Evolutionary conservation across 257 asterid genomes (phyloP).

Genomic region (Capsicum baccatum): DNA sequence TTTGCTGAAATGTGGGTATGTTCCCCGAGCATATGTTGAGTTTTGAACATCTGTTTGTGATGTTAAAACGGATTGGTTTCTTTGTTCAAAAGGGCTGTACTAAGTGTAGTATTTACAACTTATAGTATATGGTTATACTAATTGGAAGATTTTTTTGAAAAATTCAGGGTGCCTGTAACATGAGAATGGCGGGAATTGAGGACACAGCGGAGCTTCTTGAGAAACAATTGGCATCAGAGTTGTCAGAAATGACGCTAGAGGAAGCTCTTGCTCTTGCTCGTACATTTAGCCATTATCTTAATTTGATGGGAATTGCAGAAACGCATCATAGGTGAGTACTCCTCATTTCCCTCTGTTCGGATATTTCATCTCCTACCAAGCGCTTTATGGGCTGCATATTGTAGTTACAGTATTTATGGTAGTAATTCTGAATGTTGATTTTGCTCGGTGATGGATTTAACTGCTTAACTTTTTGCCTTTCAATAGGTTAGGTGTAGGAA

Average conservation of each 20-base stretch:
- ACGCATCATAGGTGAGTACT: conserved; percentile 83
- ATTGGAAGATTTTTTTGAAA: conserved; percentile 28
- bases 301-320: conserved; percentile 90
- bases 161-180: conserved; percentile 82
- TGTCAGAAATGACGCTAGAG: conserved; percentile 86
- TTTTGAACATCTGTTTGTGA: not conserved
- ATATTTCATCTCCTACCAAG: conserved; percentile 18
- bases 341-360: not conserved
- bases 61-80: not conserved
- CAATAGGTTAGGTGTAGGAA: not conserved
- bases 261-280: conserved; percentile 89
- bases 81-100: not conserved
- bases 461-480: not conserved
- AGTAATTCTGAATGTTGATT: conserved; percentile 16
- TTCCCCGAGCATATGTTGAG: not conserved
- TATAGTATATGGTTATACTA: conserved; percentile 28
- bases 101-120: not conserved
- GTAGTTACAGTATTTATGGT: not conserved
- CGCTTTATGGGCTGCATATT: not conserved
- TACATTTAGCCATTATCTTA: conserved; percentile 90
- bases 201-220: conserved; percentile 94
- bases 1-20: conserved; percentile 25
- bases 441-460: not conserved
- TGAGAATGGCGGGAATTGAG: conserved; percentile 89
- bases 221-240: conserved; percentile 78